Evolutionary conservation across 2,329 filamentous ascomycete species (phyloP), one percentile per base, ranked within the genome.

Genomic region (Penicillium crustosum): DNA sequence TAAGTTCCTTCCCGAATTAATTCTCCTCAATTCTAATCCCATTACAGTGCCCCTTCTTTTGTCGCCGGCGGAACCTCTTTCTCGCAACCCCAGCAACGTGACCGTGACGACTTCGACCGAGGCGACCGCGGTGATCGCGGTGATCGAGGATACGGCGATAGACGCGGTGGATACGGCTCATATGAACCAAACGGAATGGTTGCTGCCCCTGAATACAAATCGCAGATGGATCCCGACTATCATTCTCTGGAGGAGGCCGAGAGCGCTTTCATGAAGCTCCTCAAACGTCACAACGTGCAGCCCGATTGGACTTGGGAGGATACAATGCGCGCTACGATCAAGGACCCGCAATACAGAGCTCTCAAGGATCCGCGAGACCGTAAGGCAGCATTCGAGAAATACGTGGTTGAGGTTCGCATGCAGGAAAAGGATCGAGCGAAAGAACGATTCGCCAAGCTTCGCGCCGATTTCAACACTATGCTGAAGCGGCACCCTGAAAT

Each of bases 351-450:
- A 69, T 97, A 94, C 74, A 89, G 93, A 61, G 90, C 94, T 21
- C 87, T 99, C 65, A 94, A 93, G 70, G 92, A 97, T 68, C 91
- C 94, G 6, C 92, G 89, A 75, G 93, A 96, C 71, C 87, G 94
- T 66, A 94, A 91, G 76, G 83, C 87, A 64, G 91, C 92, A 19
- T 99, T 97, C 75, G 91, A 96, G 78, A 96, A 96, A 78, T 99
- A 94, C 80, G 91, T 91, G 73, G 83, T 91, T 68, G 91, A 97
- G 74, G 85, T 96, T 75, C 86, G 94, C 66, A 82, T 89, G 66
- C 91, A 97, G 78, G 94, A 99, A 79, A 94, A 95, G 80, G 91
- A 95, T 75, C 89, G 90, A 66, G 93, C 93, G 71, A 93, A 96
- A 77, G 93, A 97, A 78, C 89, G 94, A 72, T 83, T 96, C 75